Percentiles rank a stretch among this genome's conserved stretches.
Conservation (phyloP, 768 basidiomycete genomes). For the Suillus paluster region DNA sequence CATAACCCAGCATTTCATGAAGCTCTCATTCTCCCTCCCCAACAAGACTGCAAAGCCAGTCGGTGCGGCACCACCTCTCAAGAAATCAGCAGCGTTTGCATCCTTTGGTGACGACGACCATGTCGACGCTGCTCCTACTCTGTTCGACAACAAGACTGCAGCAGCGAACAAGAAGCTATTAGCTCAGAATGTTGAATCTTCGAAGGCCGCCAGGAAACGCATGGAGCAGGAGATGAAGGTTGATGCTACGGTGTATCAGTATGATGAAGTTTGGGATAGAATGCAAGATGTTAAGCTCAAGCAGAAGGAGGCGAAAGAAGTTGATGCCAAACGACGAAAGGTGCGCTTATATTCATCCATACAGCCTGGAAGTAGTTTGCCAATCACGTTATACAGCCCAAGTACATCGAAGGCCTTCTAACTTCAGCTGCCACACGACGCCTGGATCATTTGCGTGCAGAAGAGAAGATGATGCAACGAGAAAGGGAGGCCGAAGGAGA, state of each 20-base stretch:
- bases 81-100: conserved; percentile 65
- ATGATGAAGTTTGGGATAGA: conserved; percentile 95
- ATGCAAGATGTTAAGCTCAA: conserved; percentile 87
- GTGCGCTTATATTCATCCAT: conserved; percentile 43
- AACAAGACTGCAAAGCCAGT: conserved; percentile 59
- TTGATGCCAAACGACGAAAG: conserved; percentile 77
- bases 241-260: conserved; percentile 87
- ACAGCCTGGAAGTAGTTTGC: conserved; percentile 13
- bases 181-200: conserved; percentile 62
- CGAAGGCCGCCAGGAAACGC: conserved; percentile 68
- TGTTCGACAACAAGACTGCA: conserved; percentile 45
- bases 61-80: conserved; percentile 52
- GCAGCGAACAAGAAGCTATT: conserved; percentile 57
- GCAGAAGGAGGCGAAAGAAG: conserved; percentile 78
- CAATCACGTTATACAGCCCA: conserved; percentile 61
- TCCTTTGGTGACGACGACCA: conserved; percentile 63
- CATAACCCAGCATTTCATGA: conserved; percentile 54
- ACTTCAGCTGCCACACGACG: conserved; percentile 84
- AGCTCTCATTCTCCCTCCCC: conserved; percentile 86
- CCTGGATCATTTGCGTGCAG: conserved; percentile 88
- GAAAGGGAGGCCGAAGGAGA: conserved; percentile 95
- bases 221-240: conserved; percentile 80
- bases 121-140: conserved; percentile 52
- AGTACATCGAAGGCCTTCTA: conserved; percentile 86
- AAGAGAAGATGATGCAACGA: conserved; percentile 96